A percentile compares a stretch with the other conserved stretches of the same genome.
These are phyloP conservation scores for Rubia tinctorum DNA, from an alignment of 305 asterid genomes.

Conservation along the genomic window DNA sequence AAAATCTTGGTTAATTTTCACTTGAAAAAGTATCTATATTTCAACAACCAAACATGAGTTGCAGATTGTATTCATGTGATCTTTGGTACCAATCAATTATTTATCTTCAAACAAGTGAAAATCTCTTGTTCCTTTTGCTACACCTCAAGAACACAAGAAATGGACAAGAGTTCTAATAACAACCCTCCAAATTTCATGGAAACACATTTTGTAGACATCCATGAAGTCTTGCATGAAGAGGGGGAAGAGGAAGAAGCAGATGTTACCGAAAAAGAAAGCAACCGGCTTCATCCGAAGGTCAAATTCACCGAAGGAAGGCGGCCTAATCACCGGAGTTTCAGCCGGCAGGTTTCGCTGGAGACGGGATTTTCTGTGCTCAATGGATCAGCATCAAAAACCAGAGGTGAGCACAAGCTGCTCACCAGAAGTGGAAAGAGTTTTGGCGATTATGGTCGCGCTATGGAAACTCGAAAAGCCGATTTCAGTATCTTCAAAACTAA, in stretches of 20 bases:
- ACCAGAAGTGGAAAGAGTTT: constrained; percentile 78
- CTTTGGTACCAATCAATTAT: no score
- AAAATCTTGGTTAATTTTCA: background rate
- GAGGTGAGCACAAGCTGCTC: constrained; percentile 35
- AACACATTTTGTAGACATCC: constrained; percentile 62
- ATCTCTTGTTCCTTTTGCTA: background rate
- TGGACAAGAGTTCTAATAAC: constrained; percentile 43
- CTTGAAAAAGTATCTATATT: no score
- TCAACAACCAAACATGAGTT: no score
- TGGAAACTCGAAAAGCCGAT: constrained; percentile 52
- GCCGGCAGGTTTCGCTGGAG: constrained; percentile 83
- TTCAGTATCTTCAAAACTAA: constrained; percentile 65
- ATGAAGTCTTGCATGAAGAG: constrained; percentile 53
- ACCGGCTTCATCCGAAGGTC: constrained; percentile 15
- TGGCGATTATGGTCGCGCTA: constrained; percentile 52
- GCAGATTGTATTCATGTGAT: no score
- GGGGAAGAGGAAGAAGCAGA: constrained; percentile 36
- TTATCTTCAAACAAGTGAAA: no score
- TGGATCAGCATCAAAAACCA: constrained; percentile 32
- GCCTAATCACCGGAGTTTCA: constrained; percentile 32
- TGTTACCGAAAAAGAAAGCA: constrained; percentile 26
- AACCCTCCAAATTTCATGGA: constrained; percentile 34
- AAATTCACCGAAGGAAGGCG: constrained; percentile 39
- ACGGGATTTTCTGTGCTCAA: constrained; percentile 71
- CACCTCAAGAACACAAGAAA: constrained; percentile 16